Evolutionary conservation across 2,329 filamentous ascomycete genomes (phyloP).

Genomic region (Erysiphe pulchra): DNA sequence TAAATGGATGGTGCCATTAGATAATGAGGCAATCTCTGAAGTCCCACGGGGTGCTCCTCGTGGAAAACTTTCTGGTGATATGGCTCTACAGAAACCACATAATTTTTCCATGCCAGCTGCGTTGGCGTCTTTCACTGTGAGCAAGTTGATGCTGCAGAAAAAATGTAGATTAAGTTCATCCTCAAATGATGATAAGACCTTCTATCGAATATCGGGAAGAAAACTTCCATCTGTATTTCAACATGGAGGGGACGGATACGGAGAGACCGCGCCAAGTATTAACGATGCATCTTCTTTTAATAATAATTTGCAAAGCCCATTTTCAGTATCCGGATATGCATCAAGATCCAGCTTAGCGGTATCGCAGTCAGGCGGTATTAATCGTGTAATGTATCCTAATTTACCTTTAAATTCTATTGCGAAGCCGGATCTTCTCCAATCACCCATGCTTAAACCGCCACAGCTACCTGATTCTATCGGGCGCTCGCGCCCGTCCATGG

Average conservation of each 20-base stretch:
- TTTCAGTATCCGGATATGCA: slow-evolving; percentile 9
- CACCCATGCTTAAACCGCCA: slow-evolving; percentile 3
- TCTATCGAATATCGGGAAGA: slow-evolving; percentile 37
- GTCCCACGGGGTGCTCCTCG: slow-evolving; percentile 7
- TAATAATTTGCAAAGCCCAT: slow-evolving; percentile 24
- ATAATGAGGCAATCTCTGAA: slow-evolving; percentile 12
- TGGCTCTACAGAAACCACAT: slow-evolving; percentile 21
- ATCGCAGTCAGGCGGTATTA: slow-evolving; percentile 15
- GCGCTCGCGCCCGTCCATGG: slow-evolving; percentile 18
- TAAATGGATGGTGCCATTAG: slow-evolving; percentile 13
- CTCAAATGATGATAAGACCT: slow-evolving; percentile 26
- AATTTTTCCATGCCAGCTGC: slow-evolving; percentile 23
- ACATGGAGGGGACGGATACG: slow-evolving; percentile 36
- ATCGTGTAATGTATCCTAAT: slow-evolving; percentile 32
- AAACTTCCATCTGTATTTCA: slow-evolving; percentile 37
- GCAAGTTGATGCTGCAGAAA: slow-evolving; percentile 14
- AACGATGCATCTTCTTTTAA: slow-evolving; percentile 26
- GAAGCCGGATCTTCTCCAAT: slow-evolving; percentile 21
- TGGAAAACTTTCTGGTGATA: slow-evolving; percentile 11
- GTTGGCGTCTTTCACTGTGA: slow-evolving; percentile 20
- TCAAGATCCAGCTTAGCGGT: slow-evolving; percentile 13
- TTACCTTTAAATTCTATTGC: slow-evolving; percentile 40
- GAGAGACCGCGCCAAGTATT: slow-evolving; percentile 15
- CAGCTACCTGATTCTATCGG: slow-evolving; percentile 14
- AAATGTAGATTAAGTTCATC: slow-evolving; percentile 11